phyloP scores from a whole-genome alignment of 2,329 filamentous ascomycete species.

The Neodidymelliopsis sp. region DNA sequence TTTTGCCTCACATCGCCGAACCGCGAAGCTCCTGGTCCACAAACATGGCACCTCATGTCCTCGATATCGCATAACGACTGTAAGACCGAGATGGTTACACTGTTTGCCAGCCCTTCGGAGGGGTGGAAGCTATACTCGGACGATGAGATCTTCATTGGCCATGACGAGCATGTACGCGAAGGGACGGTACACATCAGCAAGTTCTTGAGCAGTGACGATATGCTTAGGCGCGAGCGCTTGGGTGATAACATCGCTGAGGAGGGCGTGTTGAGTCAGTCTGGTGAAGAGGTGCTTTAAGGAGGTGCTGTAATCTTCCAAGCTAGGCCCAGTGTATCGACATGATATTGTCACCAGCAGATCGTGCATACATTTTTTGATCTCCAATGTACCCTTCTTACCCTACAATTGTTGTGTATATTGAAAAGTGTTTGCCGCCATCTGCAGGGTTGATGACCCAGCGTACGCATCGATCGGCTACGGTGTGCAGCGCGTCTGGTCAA shows the following conservation, averaged over 20 bases:
- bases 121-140: slow-evolving; percentile 21
- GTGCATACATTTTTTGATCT: too few relatives aligned
- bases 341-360: too few relatives aligned
- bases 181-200: neutral
- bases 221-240: neutral
- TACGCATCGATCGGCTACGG: too few relatives aligned
- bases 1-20: slow-evolving; percentile 28
- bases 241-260: slow-evolving; percentile 3
- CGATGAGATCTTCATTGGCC: slow-evolving; percentile 13
- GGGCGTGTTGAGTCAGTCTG: slow-evolving; percentile 1
- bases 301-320: too few relatives aligned
- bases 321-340: too few relatives aligned
- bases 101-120: slow-evolving; percentile 12
- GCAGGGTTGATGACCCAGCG: too few relatives aligned
- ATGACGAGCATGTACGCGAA: neutral
- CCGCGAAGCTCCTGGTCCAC: slow-evolving; percentile 24
- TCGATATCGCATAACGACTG: slow-evolving; percentile 7
- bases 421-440: too few relatives aligned
- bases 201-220: neutral
- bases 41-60: slow-evolving; percentile 26
- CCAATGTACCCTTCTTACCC: too few relatives aligned
- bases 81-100: slow-evolving; percentile 16
- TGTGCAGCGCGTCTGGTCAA: too few relatives aligned
- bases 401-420: too few relatives aligned
- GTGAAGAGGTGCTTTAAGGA: neutral